A percentile compares a stretch with the other conserved stretches of the same genome.
Evolutionary conservation across 345 rosid genomes (phyloP).

Genomic region (Melaleuca quinquenervia): DNA sequence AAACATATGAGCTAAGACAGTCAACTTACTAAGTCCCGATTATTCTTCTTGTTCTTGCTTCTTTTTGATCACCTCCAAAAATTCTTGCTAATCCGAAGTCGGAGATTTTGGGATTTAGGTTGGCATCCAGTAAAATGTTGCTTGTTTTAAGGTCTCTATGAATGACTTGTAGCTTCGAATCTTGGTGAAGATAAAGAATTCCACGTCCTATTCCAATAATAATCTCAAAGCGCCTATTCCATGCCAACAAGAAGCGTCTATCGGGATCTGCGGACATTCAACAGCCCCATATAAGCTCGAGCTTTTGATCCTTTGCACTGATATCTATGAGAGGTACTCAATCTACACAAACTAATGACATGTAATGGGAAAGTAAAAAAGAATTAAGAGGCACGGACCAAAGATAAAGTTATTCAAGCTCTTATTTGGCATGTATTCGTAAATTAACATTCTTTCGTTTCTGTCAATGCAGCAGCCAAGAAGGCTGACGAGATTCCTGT

Average conservation of each 20-base stretch:
- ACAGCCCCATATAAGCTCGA: background rate
- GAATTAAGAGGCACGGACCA: slow-evolving; percentile 1
- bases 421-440: slow-evolving; percentile 24
- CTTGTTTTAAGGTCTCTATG: slow-evolving; percentile 49
- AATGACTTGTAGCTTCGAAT: slow-evolving; percentile 33
- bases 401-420: slow-evolving; percentile 23
- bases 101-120: slow-evolving; percentile 42
- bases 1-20: too few relatives aligned
- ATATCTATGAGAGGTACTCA: background rate
- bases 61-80: slow-evolving; percentile 27
- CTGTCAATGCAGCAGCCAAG: slow-evolving; percentile 19
- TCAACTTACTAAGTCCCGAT: slow-evolving; percentile 43
- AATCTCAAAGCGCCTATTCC: slow-evolving; percentile 21
- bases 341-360: background rate
- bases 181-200: slow-evolving; percentile 46
- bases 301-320: background rate
- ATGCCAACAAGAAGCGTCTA: slow-evolving; percentile 11
- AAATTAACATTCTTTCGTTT: slow-evolving; percentile 19
- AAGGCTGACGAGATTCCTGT: slow-evolving; percentile 29
- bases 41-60: slow-evolving; percentile 28
- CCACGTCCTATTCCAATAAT: slow-evolving; percentile 38
- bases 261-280: slow-evolving; percentile 12
- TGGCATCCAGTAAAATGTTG: slow-evolving; percentile 30
- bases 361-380: background rate
- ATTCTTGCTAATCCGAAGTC: slow-evolving; percentile 51